These are phyloP conservation scores for Striga asiatica DNA, from an alignment of 257 asterid genomes.

Conservation along the genomic window DNA sequence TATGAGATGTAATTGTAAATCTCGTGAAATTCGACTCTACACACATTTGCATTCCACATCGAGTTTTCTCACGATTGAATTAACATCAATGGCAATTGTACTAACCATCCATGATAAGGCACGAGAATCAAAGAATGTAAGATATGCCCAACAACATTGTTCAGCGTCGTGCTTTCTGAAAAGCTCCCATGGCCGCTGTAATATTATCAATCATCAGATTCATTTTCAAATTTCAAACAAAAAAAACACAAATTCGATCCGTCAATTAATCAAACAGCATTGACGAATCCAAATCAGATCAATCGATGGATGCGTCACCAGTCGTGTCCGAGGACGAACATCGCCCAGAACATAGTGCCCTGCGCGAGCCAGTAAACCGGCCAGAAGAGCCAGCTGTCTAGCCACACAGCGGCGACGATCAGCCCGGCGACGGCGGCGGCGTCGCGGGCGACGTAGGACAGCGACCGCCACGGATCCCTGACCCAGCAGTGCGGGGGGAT, in stretches of 20 bases:
- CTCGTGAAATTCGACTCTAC: too few species aligned
- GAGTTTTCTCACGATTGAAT: too few species aligned
- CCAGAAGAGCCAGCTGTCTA: constrained; percentile 32
- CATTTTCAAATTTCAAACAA: background rate
- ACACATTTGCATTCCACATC: too few species aligned
- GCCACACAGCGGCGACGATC: constrained; percentile 26
- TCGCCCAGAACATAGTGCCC: constrained; percentile 67
- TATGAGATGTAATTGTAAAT: too few species aligned
- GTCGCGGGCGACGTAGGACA: constrained; percentile 36
- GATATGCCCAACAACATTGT: constrained; percentile 49
- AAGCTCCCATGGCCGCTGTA: constrained; percentile 75
- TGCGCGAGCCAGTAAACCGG: constrained; percentile 49
- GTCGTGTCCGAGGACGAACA: constrained; percentile 71
- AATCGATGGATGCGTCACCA: too few species aligned
- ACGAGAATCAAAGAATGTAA: constrained; percentile 59
- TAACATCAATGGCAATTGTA: too few species aligned
- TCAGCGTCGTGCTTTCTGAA: constrained; percentile 34
- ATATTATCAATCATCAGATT: background rate
- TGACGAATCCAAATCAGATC: too few species aligned
- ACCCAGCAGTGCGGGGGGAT: constrained; percentile 70
- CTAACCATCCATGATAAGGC: constrained; percentile 62
- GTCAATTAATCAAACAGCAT: too few species aligned
- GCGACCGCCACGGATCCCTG: constrained; percentile 44
- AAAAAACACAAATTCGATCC: background rate
- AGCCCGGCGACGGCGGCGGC: constrained; percentile 22